Evolutionary conservation across 768 basidiomycete species (phyloP).

Genomic region (Tricholoma hemisulphureum): DNA sequence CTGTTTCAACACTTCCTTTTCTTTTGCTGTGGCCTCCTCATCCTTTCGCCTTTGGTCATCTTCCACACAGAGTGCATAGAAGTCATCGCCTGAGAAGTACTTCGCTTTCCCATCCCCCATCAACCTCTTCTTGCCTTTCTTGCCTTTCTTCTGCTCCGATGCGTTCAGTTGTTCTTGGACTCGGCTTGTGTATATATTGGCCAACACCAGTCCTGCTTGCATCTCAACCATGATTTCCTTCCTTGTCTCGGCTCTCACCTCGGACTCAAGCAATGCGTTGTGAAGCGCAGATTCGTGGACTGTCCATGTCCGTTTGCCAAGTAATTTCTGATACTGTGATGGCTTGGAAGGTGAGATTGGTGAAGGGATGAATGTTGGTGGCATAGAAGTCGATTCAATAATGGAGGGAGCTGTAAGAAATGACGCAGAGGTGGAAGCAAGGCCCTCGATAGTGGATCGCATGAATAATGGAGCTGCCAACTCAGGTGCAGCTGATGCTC

Average conservation of each 20-base stretch:
- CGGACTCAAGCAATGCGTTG: background rate
- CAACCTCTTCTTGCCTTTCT: background rate
- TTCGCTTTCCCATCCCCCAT: background rate
- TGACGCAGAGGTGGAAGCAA: background rate
- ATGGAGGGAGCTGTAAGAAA: background rate
- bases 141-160: background rate
- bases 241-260: background rate
- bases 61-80: background rate
- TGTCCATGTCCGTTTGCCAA: background rate
- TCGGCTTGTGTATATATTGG: background rate
- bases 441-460: background rate
- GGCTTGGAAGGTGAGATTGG: conserved; percentile 1
- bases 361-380: background rate
- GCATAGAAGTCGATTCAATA: background rate
- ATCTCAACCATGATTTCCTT: background rate
- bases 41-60: too few relatives aligned
- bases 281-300: background rate
- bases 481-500: background rate
- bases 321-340: background rate
- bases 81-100: background rate
- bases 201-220: background rate
- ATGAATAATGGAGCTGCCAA: background rate
- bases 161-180: background rate
- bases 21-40: too few relatives aligned
- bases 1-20: too few relatives aligned